Base-by-base conservation (phyloP, 2,329 filamentous ascomycete species). In the Hypoxylon sp. region DNA sequence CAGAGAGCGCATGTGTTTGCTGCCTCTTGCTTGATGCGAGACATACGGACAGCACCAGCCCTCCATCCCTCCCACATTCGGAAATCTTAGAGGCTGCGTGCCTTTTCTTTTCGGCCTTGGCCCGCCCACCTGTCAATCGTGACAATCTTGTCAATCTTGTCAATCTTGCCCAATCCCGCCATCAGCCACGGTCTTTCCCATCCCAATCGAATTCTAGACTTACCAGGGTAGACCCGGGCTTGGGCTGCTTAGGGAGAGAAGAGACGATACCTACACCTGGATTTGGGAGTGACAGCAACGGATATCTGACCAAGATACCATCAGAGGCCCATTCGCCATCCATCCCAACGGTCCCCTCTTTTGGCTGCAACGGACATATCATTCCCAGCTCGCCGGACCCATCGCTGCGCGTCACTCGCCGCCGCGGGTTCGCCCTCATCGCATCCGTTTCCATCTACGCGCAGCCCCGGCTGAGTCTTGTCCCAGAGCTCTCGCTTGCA, bases 371-470 rank as follows among this genome's bases (percentile, higher is more conserved):
- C 63, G 53, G 53, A 62, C 49, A 59, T 24, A 58, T 57, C 53
- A 61, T 65, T 56, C 57, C 65, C 58, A 64, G 55, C 60, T 52
- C 48, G 42, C 58, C 46, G 60, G 57, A 63, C 58, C 58, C 51
- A 35, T 60, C 54, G 51, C 57, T 65, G 56, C 59, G 62, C 60
- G 59, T 63, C 54, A 62, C 55, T 59, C 43, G 50, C 49, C 59
- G 26, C 58, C 59, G 58, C 48, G 51, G 55, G 56, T 55, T 58
- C 58, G 37, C 40, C 46, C 55, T 42, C 59, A 60, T 58, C 48
- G 60, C 59, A 63, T 63, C 61, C 58, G 53, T 42, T 63, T 62
- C 59, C 49, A 63, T 54, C 67, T 58, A 55, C 45, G 46, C 55
- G 57, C 60, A 65, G 48, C 46, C 43, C 37, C 40, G 51, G 48